These are phyloP conservation scores for Shiraia bambusicola DNA, from an alignment of 2,329 filamentous ascomycete genomes.

Conservation along the genomic window DNA sequence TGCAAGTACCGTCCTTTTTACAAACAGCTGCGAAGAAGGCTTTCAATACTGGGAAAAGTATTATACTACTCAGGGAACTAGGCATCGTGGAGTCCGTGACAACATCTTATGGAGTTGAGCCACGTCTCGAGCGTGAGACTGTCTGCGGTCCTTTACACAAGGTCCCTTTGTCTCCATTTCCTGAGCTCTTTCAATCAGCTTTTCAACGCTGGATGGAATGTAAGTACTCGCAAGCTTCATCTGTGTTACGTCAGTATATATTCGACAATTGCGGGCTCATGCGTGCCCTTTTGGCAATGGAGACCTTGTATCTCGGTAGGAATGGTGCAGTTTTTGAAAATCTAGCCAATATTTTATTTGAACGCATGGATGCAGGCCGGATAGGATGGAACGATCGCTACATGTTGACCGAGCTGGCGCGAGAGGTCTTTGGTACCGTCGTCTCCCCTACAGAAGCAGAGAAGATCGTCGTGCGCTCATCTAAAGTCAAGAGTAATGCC, in stretches of 20 bases:
- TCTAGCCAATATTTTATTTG: slow-evolving; percentile 71
- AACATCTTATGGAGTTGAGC: slow-evolving; percentile 17
- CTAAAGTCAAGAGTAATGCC: slow-evolving; percentile 51
- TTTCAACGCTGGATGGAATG: slow-evolving; percentile 77
- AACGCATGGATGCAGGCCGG: slow-evolving; percentile 65
- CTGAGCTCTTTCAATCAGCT: slow-evolving; percentile 69
- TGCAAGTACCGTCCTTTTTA: slow-evolving; percentile 75
- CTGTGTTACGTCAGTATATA: slow-evolving; percentile 65
- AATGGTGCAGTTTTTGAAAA: slow-evolving; percentile 68
- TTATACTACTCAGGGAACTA: slow-evolving; percentile 77
- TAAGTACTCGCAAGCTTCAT: slow-evolving; percentile 70
- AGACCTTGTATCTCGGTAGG: slow-evolving; percentile 73
- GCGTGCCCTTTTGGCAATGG: slow-evolving; percentile 65
- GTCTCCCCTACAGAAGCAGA: slow-evolving; percentile 57
- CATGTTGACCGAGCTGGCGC: slow-evolving; percentile 73
- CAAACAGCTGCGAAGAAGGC: slow-evolving; percentile 69
- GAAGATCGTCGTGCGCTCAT: slow-evolving; percentile 61
- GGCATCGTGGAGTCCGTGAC: slow-evolving; percentile 51
- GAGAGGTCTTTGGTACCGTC: slow-evolving; percentile 64
- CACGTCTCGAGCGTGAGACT: slow-evolving; percentile 56
- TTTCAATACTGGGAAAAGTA: slow-evolving; percentile 85
- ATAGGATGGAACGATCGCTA: slow-evolving; percentile 77
- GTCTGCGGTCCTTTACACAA: slow-evolving; percentile 53
- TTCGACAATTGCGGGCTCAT: slow-evolving; percentile 69
- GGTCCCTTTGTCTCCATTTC: slow-evolving; percentile 64